These are phyloP conservation scores for Chernovozyma aurita DNA, from an alignment of 1,139 yeast genomes.

Conservation along the genomic window DNA sequence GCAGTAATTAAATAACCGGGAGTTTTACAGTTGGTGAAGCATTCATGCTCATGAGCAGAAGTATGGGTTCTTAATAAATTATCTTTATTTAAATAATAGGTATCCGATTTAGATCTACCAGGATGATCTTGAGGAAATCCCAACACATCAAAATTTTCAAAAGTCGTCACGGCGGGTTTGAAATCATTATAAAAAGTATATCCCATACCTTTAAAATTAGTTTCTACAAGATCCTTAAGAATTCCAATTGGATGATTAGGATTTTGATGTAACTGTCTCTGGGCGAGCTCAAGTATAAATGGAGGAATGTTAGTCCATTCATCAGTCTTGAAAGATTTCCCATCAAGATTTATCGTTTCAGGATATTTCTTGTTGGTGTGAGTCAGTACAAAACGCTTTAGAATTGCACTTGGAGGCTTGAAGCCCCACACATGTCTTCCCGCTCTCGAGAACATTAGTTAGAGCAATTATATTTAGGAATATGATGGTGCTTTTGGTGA, in stretches of 20 bases:
- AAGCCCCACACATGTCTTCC: neutral
- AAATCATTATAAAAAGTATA: constrained; percentile 79
- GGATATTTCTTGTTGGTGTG: constrained; percentile 14
- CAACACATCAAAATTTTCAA: constrained; percentile 83
- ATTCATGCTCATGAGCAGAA: constrained; percentile 90
- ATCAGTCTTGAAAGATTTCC: constrained; percentile 55
- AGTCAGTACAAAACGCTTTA: neutral
- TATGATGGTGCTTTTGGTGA: too few relatives aligned
- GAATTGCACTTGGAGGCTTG: neutral
- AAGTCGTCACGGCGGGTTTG: constrained; percentile 76
- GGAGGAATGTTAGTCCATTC: constrained; percentile 86
- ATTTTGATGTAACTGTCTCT: constrained; percentile 68
- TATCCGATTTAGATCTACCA: constrained; percentile 88
- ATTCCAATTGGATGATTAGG: constrained; percentile 88
- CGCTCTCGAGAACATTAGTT: neutral
- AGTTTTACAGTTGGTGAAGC: constrained; percentile 61
- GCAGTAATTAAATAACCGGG: constrained; percentile 93
- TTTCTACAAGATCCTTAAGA: constrained; percentile 67
- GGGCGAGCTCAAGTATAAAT: constrained; percentile 63
- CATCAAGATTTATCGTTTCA: constrained; percentile 40
- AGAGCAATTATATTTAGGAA: neutral
- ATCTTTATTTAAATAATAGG: constrained; percentile 77
- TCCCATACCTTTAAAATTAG: constrained; percentile 60
- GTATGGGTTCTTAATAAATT: constrained; percentile 86
- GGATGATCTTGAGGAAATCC: constrained; percentile 94